Base-by-base conservation (phyloP, 257 asterid species). In the Ballota nigra region DNA sequence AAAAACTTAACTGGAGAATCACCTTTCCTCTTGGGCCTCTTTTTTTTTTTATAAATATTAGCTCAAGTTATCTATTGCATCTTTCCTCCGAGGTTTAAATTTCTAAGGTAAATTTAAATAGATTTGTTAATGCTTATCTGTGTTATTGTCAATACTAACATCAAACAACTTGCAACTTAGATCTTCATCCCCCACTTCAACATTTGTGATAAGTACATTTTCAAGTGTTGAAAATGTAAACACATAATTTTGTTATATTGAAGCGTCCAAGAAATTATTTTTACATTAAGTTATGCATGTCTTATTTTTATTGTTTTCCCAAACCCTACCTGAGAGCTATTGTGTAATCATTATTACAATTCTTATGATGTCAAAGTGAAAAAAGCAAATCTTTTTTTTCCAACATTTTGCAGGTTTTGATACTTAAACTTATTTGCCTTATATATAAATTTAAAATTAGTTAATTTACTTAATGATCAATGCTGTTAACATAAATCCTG, bases 171-270 rank as follows among this genome's bases (percentile, higher is more conserved):
- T 49, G 13, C 15, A 3, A 64, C 34, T 5, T 64, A 11, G 58
- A 66, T 66, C 59, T 66, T 41, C 5, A 43, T 45, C 59, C 43
- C 41, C 71, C 24, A 66, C 24, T 66, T 66, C 38, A 66, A 33
- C 53, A 34, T 28, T 45, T 24, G 16, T 6, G n/a, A 13, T 28
- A 23, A 12, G 71, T 40, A 10, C 4, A 33, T 45, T 45, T 22
- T 24, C 16, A 43, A 24, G 28, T 23, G 11, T 45, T 65, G 57
- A 31, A 49, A 43, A 24, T 66, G 41, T 28, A 22, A 40, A 20
- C 19, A 60, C 66, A 36, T 11, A 16, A 20, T 18, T 38, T 40
- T 12, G 6, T 12, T 20, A 6, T 13, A 61, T 2, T 31, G 47
- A 31, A 61, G 36, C 3, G 8, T 20, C 8, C 65, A 9, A 60